Base-by-base conservation (phyloP, 208 protist species). In the Vickermania ingenoplastis region DNA sequence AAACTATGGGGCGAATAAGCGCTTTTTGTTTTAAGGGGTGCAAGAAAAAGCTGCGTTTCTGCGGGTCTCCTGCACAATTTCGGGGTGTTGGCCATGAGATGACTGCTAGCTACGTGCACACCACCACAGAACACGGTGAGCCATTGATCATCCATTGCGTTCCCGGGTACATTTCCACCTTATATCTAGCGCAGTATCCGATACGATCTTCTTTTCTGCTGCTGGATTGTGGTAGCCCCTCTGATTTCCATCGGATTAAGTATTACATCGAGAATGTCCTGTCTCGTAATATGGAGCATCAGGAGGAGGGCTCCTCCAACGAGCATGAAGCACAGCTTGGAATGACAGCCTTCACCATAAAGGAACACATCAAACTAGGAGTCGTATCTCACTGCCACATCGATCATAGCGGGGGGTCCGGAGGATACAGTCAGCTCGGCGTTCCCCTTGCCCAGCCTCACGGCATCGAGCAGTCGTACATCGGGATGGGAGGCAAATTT, bases 191-290 rank as follows among this genome's bases (percentile, higher is more conserved):
- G 1, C 66, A 80, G 65, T 84, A 75, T 53, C 63, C 59, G 0
- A 49, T 69, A 45, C 31, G 64, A 3, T 58, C 50, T 5, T 57
- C 71, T 22, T 63, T 84, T 31, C 31, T 84, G 1, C 67, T 84
- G 28, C 57, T 84, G 1, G 73, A 84, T 51, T 67, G 63, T 53
- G 77, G 77, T 1, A 72, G 54, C 62, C 69, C 77, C 3, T 61
- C 62, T 7, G 77, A 84, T 55, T 73, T 67, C 36, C 54, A 49
- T 7, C 68, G 73, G 1, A 62, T 79, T 41, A 45, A 70, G 21
- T 80, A 71, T 50, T 84, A 74, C 51, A 36, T 84, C 14, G 73
- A 79, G 53, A 41, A 79, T 2, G 73, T 80, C 1, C 63, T 84
- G 41, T 45, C 36, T 45, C n/a, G n/a, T n/a, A n/a, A n/a, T n/a